phyloP scores from a whole-genome alignment of 2,329 filamentous ascomycete genomes.

The Xylariaceae sp. region DNA sequence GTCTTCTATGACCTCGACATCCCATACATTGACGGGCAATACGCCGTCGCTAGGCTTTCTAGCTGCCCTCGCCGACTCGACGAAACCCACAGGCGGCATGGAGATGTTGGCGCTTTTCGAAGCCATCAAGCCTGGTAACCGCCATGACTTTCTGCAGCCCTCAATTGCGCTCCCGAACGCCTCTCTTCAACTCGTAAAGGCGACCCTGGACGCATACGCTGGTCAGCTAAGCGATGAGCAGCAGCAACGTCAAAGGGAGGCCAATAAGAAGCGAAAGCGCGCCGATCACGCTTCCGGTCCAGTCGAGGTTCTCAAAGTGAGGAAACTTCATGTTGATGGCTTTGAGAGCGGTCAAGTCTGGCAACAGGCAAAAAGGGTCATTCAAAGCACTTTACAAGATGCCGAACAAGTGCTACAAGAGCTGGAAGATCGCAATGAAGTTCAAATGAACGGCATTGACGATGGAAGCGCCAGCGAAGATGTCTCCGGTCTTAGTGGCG shows the following conservation, averaged over 20 bases:
- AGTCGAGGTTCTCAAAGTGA: conserved; percentile 62
- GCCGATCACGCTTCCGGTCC: conserved; percentile 40
- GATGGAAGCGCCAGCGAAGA: conserved; percentile 24
- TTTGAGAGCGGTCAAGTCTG: conserved; percentile 88
- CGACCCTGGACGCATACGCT: conserved; percentile 73
- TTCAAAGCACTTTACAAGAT: conserved; percentile 52
- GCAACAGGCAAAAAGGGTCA: conserved; percentile 84
- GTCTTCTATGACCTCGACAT: conserved; percentile 59
- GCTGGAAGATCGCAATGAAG: conserved; percentile 49
- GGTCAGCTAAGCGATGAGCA: conserved; percentile 69
- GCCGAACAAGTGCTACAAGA: conserved; percentile 44
- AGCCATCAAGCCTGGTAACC: conserved; percentile 52
- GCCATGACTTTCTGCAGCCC: conserved; percentile 74
- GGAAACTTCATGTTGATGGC: conserved; percentile 78
- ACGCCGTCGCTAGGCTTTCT: conserved; percentile 41
- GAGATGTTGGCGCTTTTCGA: conserved; percentile 49
- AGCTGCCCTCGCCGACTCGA: conserved; percentile 34
- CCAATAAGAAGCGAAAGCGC: conserved; percentile 72
- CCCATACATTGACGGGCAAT: conserved; percentile 53
- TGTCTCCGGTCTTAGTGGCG: conserved; percentile 25
- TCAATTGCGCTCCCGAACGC: conserved; percentile 59
- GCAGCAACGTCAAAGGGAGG: conserved; percentile 59
- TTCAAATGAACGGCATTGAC: conserved; percentile 44
- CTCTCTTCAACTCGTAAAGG: conserved; percentile 71
- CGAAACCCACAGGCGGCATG: conserved; percentile 32